A percentile compares a stretch with the other conserved stretches of the same genome.
Evolutionary conservation across 2,329 filamentous ascomycete genomes (phyloP).

Genomic region (Colletotrichum horii): DNA sequence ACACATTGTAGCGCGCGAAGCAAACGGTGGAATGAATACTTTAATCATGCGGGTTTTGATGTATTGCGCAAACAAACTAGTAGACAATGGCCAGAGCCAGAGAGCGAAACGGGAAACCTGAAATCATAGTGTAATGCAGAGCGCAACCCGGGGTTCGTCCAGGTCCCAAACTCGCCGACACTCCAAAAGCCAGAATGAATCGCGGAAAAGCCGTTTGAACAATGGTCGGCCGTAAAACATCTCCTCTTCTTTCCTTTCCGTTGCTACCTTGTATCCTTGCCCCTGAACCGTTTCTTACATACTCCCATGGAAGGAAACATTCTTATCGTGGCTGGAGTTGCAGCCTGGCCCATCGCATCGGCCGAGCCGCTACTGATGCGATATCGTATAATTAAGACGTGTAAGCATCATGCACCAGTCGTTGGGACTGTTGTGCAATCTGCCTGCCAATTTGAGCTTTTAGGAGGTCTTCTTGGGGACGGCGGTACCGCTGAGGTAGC

Average conservation of each 20-base stretch:
- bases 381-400: background rate
- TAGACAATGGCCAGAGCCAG: constrained; percentile 4
- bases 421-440: background rate
- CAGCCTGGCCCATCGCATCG: constrained; percentile 14
- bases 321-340: constrained; percentile 4
- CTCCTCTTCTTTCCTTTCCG: constrained; percentile 5
- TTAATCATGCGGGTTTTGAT: constrained; percentile 9
- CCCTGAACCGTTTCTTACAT: background rate
- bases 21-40: background rate
- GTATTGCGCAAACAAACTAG: constrained; percentile 17
- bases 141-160: constrained; percentile 4
- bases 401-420: background rate
- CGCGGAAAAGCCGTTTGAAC: constrained; percentile 14
- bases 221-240: constrained; percentile 4
- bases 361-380: background rate
- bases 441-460: background rate
- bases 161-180: constrained; percentile 21
- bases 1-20: background rate
- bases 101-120: constrained; percentile 13
- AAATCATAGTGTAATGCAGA: constrained; percentile 20
- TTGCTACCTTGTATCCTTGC: constrained; percentile 4
- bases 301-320: background rate
- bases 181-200: constrained; percentile 18
- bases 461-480: constrained; percentile 54
- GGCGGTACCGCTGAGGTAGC: constrained; percentile 67